Evolutionary conservation across 2,329 filamentous ascomycete species (phyloP), one percentile per base, ranked within the genome.

Genomic region (Fusarium kyushuense): DNA sequence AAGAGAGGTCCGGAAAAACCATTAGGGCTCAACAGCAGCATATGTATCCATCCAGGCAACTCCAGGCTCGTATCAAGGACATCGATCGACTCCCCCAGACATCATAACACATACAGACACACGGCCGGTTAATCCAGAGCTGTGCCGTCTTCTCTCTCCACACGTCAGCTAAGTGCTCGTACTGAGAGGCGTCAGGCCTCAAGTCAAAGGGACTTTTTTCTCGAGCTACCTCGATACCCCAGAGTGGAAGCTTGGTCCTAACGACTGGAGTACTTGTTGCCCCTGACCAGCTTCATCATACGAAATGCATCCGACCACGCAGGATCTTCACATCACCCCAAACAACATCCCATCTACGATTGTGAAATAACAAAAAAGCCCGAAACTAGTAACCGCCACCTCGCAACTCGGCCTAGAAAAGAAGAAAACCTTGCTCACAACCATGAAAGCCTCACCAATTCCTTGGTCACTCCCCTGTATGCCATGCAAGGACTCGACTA

Each of bases 371-470:
- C 58, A 51, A 25, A 27, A 49, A 56, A 51, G 48, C 53, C 27
- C 43, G 52, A 62, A 63, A 54, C 58, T 67, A 59, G 53, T 47
- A 65, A 63, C 47, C 53, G 72, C 72, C 72, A 74, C 72, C 63
- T 71, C 65, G 71, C 65, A 65, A 65, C 47, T 46, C 23, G 19
- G 30, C 60, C 62, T 40, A 30, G 16, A 27, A 42, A 42, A 42
- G 40, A 42, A 49, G 57, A 30, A 32, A 45, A 57, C 64, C 40
- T 35, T 40, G 51, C 32, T 36, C 30, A 45, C 25, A 52, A 33
- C 52, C 54, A 47, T 30, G 57, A 41, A 42, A 63, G 58, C 64
- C 60, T 59, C 55, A 51, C 62, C 53, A 40, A 45, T 54, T 40
- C 52, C 60, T 68, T 63, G 54, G 21, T 64, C 51, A 17, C 33